Evolutionary conservation across 2,329 filamentous ascomycete species (phyloP).

Genomic region (Hypoxylon sp.): DNA sequence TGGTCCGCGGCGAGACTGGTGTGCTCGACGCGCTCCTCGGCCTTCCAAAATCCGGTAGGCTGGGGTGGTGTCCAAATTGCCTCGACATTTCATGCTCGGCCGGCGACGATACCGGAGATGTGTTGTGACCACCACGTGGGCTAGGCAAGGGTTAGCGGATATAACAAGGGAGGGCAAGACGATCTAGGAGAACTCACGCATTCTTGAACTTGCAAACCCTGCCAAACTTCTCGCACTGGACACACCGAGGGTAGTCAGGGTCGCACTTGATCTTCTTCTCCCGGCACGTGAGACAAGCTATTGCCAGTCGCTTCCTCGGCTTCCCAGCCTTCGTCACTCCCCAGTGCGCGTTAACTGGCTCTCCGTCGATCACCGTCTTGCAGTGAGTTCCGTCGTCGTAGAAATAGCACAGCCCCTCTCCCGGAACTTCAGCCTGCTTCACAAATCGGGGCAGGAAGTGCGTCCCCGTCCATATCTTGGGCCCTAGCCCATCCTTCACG

Average conservation of each 20-base stretch:
- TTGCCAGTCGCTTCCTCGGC: constrained; percentile 86
- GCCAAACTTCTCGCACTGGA: constrained; percentile 92
- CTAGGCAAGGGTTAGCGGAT: constrained; percentile 47
- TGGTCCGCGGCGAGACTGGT: constrained; percentile 57
- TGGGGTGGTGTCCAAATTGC: constrained; percentile 45
- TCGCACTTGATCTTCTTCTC: constrained; percentile 99
- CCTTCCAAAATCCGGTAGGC: constrained; percentile 49
- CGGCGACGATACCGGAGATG: constrained; percentile 61
- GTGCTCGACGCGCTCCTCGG: constrained; percentile 56
- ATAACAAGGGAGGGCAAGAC: neutral
- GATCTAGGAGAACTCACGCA: constrained; percentile 67
- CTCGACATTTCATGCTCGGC: constrained; percentile 58
- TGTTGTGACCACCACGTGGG: constrained; percentile 65
- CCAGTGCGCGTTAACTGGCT: constrained; percentile 89
- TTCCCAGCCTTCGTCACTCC: constrained; percentile 94
- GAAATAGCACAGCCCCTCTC: constrained; percentile 83
- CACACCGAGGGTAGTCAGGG: constrained; percentile 83
- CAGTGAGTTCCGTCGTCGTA: constrained; percentile 87
- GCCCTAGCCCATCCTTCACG: constrained; percentile 67
- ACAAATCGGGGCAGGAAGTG: constrained; percentile 73
- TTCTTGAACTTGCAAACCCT: constrained; percentile 85
- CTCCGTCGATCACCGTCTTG: constrained; percentile 84
- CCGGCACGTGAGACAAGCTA: constrained; percentile 83
- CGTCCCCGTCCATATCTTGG: constrained; percentile 74
- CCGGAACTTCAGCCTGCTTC: constrained; percentile 71